These are phyloP conservation scores for Huntiella decipiens DNA, from an alignment of 2,329 filamentous ascomycete species.

Conservation along the genomic window DNA sequence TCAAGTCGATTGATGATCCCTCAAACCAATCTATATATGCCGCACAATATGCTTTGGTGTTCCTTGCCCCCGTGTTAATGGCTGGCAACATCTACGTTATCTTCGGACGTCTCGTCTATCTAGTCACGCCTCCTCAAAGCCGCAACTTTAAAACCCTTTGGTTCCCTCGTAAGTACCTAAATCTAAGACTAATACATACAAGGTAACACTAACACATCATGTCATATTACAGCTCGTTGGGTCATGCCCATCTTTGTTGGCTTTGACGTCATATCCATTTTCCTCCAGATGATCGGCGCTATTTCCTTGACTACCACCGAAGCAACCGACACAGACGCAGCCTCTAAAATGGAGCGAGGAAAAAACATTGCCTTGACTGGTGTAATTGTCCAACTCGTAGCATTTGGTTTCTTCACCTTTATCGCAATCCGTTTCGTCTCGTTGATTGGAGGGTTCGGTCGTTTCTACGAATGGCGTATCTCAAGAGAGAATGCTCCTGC, in stretches of 20 bases:
- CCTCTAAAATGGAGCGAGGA: constrained; percentile 17
- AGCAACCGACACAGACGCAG: constrained; percentile 16
- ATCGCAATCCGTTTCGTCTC: constrained; percentile 28
- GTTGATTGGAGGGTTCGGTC: constrained; percentile 16
- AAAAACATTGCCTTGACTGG: constrained; percentile 22
- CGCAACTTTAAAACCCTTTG: constrained; percentile 6
- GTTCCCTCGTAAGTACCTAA: constrained; percentile 2
- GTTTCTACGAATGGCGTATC: constrained; percentile 1
- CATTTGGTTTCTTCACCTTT: constrained; percentile 27
- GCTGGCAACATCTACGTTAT: constrained; percentile 15
- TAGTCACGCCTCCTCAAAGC: constrained; percentile 3
- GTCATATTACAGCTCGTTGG: constrained; percentile 1
- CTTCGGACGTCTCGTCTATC: constrained; percentile 11
- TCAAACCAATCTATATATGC: constrained; percentile 10
- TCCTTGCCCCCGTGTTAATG: constrained; percentile 14
- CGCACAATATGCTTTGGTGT: constrained; percentile 14
- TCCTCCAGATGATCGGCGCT: constrained; percentile 22
- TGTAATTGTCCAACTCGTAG: constrained; percentile 21
- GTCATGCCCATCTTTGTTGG: constrained; percentile 23
- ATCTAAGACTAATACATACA: background rate
- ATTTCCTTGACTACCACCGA: constrained; percentile 22
- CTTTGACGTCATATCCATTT: constrained; percentile 19
- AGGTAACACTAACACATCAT: background rate
- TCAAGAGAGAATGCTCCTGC: background rate
- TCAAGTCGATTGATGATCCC: background rate